A percentile compares a stretch with the other conserved stretches of the same genome.
Evolutionary conservation across 208 protist species (phyloP).

Genomic region (Trypanosoma vivax): DNA sequence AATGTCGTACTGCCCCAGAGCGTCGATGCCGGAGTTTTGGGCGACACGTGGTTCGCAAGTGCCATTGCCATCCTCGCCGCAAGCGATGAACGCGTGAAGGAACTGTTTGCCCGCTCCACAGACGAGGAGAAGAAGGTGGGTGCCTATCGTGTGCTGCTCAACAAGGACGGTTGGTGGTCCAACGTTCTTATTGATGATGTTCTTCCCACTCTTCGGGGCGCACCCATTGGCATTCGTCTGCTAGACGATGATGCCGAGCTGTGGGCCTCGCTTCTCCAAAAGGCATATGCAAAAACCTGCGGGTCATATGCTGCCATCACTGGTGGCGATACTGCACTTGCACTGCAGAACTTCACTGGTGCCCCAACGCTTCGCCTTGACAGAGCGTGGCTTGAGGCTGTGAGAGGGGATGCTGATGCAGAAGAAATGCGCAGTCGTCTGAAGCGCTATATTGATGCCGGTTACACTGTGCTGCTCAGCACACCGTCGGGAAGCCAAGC

Average conservation of each 20-base stretch:
- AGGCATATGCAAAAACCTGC: slow-evolving; percentile 81
- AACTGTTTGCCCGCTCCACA: slow-evolving; percentile 30
- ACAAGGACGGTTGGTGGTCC: slow-evolving; percentile 18
- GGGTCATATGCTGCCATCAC: slow-evolving; percentile 72
- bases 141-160: slow-evolving; percentile 18
- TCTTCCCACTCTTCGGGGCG: slow-evolving; percentile 10
- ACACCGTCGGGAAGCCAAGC: slow-evolving; percentile 23
- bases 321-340: slow-evolving; percentile 45
- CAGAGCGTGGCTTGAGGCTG: slow-evolving; percentile 23
- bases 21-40: slow-evolving; percentile 51
- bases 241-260: slow-evolving; percentile 46
- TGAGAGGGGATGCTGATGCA: neutral
- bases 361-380: slow-evolving; percentile 42
- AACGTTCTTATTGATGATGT: slow-evolving; percentile 24
- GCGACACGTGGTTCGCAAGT: slow-evolving; percentile 72
- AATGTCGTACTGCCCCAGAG: slow-evolving; percentile 21
- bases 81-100: slow-evolving; percentile 15
- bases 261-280: slow-evolving; percentile 74
- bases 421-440: slow-evolving; percentile 17
- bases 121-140: slow-evolving; percentile 35
- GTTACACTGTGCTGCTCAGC: slow-evolving; percentile 22
- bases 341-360: slow-evolving; percentile 61
- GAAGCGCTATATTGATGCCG: slow-evolving; percentile 14
- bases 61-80: slow-evolving; percentile 48
- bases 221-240: slow-evolving; percentile 41